Base-by-base conservation (phyloP, 108 stramenopile genomes). In the Licmophora abbreviata region DNA sequence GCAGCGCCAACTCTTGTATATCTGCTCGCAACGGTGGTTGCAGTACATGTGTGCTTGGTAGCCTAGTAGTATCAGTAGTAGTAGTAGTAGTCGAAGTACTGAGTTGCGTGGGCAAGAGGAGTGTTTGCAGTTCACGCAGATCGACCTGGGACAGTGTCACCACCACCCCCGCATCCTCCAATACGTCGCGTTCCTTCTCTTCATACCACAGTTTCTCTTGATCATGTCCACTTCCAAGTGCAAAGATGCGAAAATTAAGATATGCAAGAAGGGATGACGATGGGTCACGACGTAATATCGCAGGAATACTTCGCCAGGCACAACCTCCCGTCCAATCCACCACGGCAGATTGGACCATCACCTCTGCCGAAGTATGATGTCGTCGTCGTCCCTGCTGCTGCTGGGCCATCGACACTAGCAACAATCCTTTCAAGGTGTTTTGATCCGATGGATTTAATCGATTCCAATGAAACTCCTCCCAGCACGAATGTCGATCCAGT, bases 201-300 rank as follows among this genome's bases (percentile, higher is more conserved):
- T 54, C 25, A 21, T 68, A 76, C 58, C 71, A 76, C 24, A 21
- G 4, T 26, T 27, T 21, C 42, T 36, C 23, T 28, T 43, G 46
- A 41, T 52, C n/a, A 3, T 30, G 50, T 59, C 47, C 47, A 0
- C 34, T 24, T 0, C 48, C 61, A 32, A 57, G 53, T 2, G 61
- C 44, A 27, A 67, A 71, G 23, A 76, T 69, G 0, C 74, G 45
- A 47, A 71, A 76, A 51, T 76, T 76, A 38, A 64, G 49, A 57
- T 69, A 76, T 31, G 52, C 35, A 8, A 66, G 22, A 1, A 40
- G 60, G 31, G 29, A 2, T 29, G 4, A 18, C 3, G 28, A 14
- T 14, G 14, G 27, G 7, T 38, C 58, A 29, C 28, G 4, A 29
- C 21, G 15, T 8, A 23, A 51, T 34, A 17, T 20, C 43, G 10